Evolutionary conservation across 371 early-diverging fungal species (phyloP), one percentile per base, ranked within the genome.

Genomic region (Rozella allomycis): DNA sequence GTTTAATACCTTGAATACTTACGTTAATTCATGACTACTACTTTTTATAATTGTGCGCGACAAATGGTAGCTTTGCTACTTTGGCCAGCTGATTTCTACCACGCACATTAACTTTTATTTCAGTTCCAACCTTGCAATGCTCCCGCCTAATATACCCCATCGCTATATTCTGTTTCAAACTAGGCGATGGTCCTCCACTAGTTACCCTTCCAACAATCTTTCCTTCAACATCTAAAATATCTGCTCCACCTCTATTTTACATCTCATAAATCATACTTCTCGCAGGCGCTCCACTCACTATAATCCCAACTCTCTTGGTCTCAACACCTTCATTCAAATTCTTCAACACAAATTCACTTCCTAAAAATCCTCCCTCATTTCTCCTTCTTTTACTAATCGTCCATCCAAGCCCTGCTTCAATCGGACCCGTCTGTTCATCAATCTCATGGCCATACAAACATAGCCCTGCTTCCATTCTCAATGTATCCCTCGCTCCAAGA

Each of bases 361-460:
- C 96, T 38, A 86, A 60, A 60, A 94, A 94, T 4, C 85, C 88
- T 41, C 83, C 86, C 41, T 86, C 82, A 21, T 41, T 43, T 53
- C 72, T 42, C 67, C 31, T 14, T 20, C 6, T 44, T 52, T 43
- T 59, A 64, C 78, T 73, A 52, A 94, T 78, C 5, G 93, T 90
- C 93, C 93, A 94, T 23, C 77, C 66, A 40, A 94, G 56, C 27
- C 74, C 79, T 22, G 76, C 96, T 56, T 91, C 94, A 30, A 90
- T 63, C 7, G 93, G 94, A 8, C 84, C 78, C 21, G 71, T 75
- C 26, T 71, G 69, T 12, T 88, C 85, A 54, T 87, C 78, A 29
- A 94, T 45, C 52, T 94, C 96, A 34, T 91, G 67, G 25, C 96
- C 96, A 42, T 93, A 94, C 33, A 94, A 56, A 50, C 94, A 93